Conservation (phyloP, 2,329 filamentous ascomycete genomes). For the Penicillium nordicum region DNA sequence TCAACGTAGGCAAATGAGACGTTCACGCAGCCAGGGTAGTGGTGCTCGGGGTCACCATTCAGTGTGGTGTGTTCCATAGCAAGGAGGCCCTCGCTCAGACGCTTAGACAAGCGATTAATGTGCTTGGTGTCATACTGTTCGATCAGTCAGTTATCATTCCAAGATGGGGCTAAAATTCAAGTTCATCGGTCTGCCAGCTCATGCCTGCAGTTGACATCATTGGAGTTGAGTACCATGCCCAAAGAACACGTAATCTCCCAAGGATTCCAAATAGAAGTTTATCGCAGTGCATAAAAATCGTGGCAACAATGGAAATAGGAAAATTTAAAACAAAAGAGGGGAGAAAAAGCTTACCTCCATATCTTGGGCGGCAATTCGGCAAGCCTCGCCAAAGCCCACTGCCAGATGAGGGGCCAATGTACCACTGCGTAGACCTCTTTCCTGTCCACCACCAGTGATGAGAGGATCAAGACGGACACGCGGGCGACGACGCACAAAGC, state of each 20-base stretch:
- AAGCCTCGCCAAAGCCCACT: slow-evolving; percentile 93
- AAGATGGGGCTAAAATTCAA: background rate
- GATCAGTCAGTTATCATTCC: slow-evolving; percentile 9
- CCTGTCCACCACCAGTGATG: slow-evolving; percentile 93
- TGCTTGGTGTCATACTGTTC: slow-evolving; percentile 84
- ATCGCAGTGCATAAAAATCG: slow-evolving; percentile 77
- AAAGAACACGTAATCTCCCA: slow-evolving; percentile 35
- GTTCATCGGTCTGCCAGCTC: slow-evolving; percentile 34
- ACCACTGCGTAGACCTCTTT: slow-evolving; percentile 89
- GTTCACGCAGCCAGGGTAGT: slow-evolving; percentile 97
- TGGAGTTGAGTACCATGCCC: slow-evolving; percentile 42
- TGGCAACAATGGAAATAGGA: slow-evolving; percentile 15
- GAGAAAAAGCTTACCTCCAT: slow-evolving; percentile 67
- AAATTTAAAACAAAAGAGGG: slow-evolving; percentile 15
- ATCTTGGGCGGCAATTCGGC: slow-evolving; percentile 84
- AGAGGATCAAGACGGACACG: slow-evolving; percentile 92
- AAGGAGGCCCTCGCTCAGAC: slow-evolving; percentile 76
- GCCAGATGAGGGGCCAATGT: slow-evolving; percentile 85
- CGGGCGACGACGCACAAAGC: slow-evolving; percentile 87
- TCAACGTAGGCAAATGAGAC: slow-evolving; percentile 98
- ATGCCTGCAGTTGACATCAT: slow-evolving; percentile 67
- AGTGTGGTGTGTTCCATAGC: slow-evolving; percentile 87
- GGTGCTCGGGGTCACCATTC: slow-evolving; percentile 77
- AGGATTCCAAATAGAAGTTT: slow-evolving; percentile 78
- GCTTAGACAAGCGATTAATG: slow-evolving; percentile 77